phyloP scores from a whole-genome alignment of 345 rosid species.

The Gossypium raimondii region DNA sequence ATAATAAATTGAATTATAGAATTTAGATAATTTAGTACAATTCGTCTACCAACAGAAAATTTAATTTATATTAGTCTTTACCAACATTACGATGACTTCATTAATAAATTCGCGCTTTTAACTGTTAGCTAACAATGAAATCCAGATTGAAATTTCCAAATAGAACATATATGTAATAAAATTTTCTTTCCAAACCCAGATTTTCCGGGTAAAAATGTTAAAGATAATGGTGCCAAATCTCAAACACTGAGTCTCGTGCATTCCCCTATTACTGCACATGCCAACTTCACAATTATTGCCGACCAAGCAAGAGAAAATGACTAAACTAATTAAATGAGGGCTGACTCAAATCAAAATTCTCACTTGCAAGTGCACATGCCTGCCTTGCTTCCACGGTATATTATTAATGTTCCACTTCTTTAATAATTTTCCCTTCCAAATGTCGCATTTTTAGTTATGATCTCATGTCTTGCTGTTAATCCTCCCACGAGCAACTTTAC shows the following conservation, averaged over 20 bases:
- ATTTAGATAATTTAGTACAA: no score
- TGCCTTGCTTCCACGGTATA: conserved; percentile 9
- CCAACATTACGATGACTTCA: no score
- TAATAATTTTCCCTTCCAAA: not conserved
- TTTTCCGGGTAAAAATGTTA: not conserved
- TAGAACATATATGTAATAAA: no score
- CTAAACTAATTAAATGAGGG: not conserved
- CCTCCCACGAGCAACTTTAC: conserved; percentile 4
- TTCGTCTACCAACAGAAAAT: no score
- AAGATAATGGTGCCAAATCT: not conserved
- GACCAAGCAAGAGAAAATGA: conserved; percentile 1
- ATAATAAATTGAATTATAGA: no score
- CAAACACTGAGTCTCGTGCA: not conserved
- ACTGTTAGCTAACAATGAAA: not conserved
- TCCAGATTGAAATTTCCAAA: not conserved
- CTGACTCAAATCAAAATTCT: conserved; percentile 1
- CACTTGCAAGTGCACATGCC: conserved; percentile 16
- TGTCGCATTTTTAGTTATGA: not conserved
- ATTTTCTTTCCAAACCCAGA: not conserved
- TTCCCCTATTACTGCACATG: not conserved
- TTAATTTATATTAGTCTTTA: no score
- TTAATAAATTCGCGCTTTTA: no score
- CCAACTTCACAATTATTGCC: conserved; percentile 5
- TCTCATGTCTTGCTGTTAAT: conserved; percentile 3
- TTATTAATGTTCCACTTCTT: not conserved